These are phyloP conservation scores for Botrytis fragariae DNA, from an alignment of 2,329 filamentous ascomycete species.

Conservation along the genomic window DNA sequence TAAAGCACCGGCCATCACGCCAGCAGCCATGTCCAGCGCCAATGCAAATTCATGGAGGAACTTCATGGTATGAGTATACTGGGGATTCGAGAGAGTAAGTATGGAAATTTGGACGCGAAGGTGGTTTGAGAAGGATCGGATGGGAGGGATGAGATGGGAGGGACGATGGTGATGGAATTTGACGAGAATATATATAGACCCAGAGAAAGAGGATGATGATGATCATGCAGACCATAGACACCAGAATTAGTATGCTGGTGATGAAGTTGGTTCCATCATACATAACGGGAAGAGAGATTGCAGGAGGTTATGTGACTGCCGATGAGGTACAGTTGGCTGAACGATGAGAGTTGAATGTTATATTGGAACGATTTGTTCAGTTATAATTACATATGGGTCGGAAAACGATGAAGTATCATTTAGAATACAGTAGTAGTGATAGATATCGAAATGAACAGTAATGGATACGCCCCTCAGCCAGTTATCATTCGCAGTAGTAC, in stretches of 20 bases:
- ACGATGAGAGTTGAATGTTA: background rate
- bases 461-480: background rate
- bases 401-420: no score
- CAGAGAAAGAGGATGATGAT: background rate
- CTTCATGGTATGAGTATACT: background rate
- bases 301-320: background rate
- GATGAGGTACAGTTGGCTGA: background rate
- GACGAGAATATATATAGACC: background rate
- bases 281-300: background rate
- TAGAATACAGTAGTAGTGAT: background rate
- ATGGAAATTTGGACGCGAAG: background rate
- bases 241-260: background rate
- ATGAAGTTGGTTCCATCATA: conserved; percentile 7
- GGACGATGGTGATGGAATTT: background rate
- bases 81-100: background rate
- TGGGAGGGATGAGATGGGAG: background rate
- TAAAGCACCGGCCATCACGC: background rate
- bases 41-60: background rate
- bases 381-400: no score
- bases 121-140: background rate
- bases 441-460: background rate
- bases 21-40: background rate
- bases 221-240: background rate
- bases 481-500: background rate
- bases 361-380: no score